phyloP scores from a whole-genome alignment of 2,329 filamentous ascomycete species.

The Peltaster fructicola region DNA sequence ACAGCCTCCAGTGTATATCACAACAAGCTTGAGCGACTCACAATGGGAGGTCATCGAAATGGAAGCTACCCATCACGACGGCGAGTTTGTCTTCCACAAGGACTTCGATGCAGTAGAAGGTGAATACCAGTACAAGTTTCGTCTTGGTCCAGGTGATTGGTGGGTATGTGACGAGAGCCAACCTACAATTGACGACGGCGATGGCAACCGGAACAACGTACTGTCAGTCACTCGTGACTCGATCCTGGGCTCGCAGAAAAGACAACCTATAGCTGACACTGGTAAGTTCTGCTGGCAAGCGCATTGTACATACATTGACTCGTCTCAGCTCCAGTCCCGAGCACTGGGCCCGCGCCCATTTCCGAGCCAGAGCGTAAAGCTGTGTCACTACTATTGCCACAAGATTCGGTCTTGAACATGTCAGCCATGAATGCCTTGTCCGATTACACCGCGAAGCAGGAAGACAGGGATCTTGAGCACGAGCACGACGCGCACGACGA shows the following conservation, averaged over 20 bases:
- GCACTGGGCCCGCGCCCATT: too few relatives aligned
- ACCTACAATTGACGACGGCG: slow-evolving; percentile 35
- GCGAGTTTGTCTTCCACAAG: slow-evolving; percentile 39
- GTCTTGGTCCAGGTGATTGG: slow-evolving; percentile 48
- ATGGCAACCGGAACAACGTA: slow-evolving; percentile 37
- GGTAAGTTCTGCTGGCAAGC: too few relatives aligned
- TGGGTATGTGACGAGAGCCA: slow-evolving; percentile 50
- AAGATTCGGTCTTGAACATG: too few relatives aligned
- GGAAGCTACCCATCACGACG: slow-evolving; percentile 29
- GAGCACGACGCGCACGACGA: slow-evolving; percentile 6
- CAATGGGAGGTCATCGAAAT: slow-evolving; percentile 53
- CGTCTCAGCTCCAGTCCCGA: too few relatives aligned
- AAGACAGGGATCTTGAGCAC: slow-evolving; percentile 20
- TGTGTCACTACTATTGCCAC: too few relatives aligned
- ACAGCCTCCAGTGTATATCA: slow-evolving; percentile 51
- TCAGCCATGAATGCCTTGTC: slow-evolving; percentile 1
- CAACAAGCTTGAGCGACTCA: slow-evolving; percentile 49
- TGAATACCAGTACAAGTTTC: slow-evolving; percentile 59
- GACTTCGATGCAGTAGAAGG: slow-evolving; percentile 37
- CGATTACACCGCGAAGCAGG: slow-evolving; percentile 7
- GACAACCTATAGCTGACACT: too few relatives aligned
- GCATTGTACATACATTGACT: too few relatives aligned
- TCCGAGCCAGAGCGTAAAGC: too few relatives aligned
- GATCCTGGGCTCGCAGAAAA: too few relatives aligned
- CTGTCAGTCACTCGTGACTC: too few relatives aligned